phyloP scores from a whole-genome alignment of 139 green algal species.

The Auxenochlorella pyrenoidosa region DNA sequence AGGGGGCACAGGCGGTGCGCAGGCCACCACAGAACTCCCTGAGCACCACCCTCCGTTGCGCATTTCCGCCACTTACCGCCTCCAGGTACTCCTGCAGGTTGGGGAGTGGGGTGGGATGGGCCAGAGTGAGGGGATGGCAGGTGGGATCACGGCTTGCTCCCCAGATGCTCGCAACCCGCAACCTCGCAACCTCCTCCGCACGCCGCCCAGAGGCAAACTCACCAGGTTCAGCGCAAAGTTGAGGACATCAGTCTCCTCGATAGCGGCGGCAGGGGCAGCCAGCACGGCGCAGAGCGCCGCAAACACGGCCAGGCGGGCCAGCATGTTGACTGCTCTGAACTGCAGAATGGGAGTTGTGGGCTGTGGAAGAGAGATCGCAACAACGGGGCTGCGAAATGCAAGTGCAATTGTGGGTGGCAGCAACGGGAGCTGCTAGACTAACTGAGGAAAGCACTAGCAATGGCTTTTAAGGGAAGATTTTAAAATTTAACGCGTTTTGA shows the following conservation, averaged over 20 bases:
- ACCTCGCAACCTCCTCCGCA: neutral
- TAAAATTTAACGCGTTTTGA: too few species aligned
- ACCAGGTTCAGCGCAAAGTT: constrained; percentile 70
- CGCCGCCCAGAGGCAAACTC: constrained; percentile 41
- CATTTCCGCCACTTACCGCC: neutral
- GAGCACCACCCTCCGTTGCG: neutral
- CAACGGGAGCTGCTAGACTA: too few species aligned
- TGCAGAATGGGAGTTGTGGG: too few species aligned
- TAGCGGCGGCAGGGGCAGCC: neutral
- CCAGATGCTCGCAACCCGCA: neutral
- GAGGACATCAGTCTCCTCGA: constrained; percentile 41
- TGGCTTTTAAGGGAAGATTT: too few species aligned
- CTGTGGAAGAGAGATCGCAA: too few species aligned
- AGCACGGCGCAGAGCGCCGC: constrained; percentile 1
- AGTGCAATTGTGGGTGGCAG: too few species aligned
- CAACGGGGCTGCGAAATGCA: too few species aligned
- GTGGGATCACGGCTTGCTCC: too few species aligned
- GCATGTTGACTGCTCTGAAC: neutral
- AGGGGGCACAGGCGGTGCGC: too few species aligned
- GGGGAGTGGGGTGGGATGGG: neutral
- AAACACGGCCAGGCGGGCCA: neutral
- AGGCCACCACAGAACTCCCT: too few species aligned
- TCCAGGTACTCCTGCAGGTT: neutral
- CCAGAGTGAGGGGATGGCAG: too few species aligned
- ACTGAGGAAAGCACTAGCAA: too few species aligned